A percentile compares a stretch with the other conserved stretches of the same genome.
phyloP scores from a whole-genome alignment of 495 filamentous ascomycete species.

The Aspergillus incahuasiensis region DNA sequence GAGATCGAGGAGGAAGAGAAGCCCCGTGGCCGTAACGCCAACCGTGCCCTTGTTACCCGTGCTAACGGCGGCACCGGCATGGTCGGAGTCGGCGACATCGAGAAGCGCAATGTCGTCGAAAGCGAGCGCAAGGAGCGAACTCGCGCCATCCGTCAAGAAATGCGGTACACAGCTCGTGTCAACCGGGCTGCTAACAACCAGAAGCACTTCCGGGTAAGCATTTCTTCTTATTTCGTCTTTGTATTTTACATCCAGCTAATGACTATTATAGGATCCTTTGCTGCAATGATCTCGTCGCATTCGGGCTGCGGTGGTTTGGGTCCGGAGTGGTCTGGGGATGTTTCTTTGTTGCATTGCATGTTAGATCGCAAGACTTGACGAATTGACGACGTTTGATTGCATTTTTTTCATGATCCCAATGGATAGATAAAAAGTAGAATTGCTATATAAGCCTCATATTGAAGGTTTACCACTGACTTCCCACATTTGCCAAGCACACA shows the following conservation, averaged over 20 bases:
- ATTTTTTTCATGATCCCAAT: not conserved
- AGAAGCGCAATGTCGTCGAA: conserved; percentile 59
- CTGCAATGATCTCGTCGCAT: conserved; percentile 34
- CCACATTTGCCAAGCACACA: too few relatives aligned
- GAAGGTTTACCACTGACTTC: too few relatives aligned
- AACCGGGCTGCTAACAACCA: conserved; percentile 64
- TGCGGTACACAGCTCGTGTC: conserved; percentile 56
- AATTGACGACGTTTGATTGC: not conserved
- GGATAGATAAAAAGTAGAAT: not conserved
- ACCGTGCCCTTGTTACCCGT: conserved; percentile 58
- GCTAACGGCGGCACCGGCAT: conserved; percentile 73
- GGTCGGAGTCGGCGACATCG: conserved; percentile 65
- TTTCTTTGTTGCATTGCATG: not conserved
- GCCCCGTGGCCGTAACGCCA: conserved; percentile 39
- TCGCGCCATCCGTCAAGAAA: conserved; percentile 54
- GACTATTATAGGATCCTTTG: conserved; percentile 35
- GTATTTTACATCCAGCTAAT: conserved; percentile 15
- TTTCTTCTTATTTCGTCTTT: not conserved
- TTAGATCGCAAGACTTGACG: not conserved
- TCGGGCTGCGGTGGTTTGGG: conserved; percentile 6
- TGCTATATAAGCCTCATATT: not conserved
- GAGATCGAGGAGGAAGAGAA: conserved; percentile 42
- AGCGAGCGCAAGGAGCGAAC: conserved; percentile 64
- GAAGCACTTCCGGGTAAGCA: conserved; percentile 68
- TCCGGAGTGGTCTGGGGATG: conserved; percentile 2